Percentiles rank a stretch among this genome's conserved stretches.
These are phyloP conservation scores for Fusarium chuoi DNA, from an alignment of 2,329 filamentous ascomycete genomes.

Conservation along the genomic window DNA sequence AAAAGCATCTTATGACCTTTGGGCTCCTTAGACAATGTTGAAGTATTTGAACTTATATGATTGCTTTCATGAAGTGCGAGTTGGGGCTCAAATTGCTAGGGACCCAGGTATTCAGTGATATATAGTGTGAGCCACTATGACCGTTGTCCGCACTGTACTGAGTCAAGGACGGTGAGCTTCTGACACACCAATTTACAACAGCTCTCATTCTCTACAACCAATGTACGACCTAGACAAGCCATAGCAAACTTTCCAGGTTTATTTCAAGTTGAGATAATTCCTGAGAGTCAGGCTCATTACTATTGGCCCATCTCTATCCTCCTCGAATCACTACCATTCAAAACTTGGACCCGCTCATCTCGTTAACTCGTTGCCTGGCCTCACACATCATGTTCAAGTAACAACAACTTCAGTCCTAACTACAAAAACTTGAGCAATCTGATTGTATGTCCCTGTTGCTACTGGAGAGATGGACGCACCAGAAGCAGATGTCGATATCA, in stretches of 20 bases:
- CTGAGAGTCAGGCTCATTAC: neutral
- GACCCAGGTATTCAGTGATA: neutral
- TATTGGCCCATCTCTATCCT: neutral
- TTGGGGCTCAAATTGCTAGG: neutral
- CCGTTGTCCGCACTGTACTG: neutral
- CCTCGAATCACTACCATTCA: neutral
- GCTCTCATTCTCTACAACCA: neutral
- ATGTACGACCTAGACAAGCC: neutral
- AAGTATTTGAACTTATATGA: neutral
- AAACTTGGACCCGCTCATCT: constrained; percentile 20
- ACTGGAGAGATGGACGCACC: constrained; percentile 64
- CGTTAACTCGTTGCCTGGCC: constrained; percentile 21
- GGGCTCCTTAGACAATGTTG: neutral
- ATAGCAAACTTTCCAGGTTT: neutral
- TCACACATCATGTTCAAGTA: neutral
- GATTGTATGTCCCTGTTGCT: neutral
- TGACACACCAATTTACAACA: neutral
- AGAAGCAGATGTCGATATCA: constrained; percentile 69
- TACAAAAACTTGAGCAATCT: neutral
- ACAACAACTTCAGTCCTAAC: neutral
- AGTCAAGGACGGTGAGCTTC: neutral
- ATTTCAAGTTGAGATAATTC: neutral
- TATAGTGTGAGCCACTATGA: neutral
- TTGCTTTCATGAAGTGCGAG: neutral
- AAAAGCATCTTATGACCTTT: neutral